Percentiles rank a stretch among this genome's conserved stretches.
Conservation (phyloP, 73 alveolate genomes). For the Blepharisma japonicum region DNA sequence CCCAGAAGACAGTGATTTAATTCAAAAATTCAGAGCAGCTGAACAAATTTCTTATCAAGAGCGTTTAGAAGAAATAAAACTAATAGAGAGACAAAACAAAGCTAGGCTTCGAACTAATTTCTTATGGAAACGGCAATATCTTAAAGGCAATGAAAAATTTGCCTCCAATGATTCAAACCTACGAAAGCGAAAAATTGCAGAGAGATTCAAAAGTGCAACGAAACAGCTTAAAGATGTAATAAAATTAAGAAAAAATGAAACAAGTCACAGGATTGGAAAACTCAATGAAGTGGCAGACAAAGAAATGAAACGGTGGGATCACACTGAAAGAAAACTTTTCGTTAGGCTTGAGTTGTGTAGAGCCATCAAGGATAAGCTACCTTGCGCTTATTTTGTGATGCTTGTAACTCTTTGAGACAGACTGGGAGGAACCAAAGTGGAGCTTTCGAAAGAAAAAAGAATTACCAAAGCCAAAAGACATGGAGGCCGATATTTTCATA, state of each 20-base stretch:
- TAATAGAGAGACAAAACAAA: neutral
- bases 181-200: neutral
- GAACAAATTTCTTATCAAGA: neutral
- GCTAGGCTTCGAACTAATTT: neutral
- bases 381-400: constrained; percentile 47
- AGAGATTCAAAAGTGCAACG: constrained; percentile 4
- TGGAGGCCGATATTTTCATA: constrained; percentile 43
- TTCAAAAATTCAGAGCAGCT: neutral
- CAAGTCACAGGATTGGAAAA: neutral
- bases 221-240: neutral
- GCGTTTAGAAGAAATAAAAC: constrained; percentile 3
- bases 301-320: constrained; percentile 38
- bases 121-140: neutral
- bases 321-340: constrained; percentile 39
- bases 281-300: constrained; percentile 34
- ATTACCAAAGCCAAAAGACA: constrained; percentile 35
- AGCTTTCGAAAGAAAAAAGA: constrained; percentile 33
- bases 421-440: constrained; percentile 46
- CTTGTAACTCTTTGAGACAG: constrained; percentile 50
- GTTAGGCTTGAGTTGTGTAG: constrained; percentile 38
- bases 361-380: constrained; percentile 57
- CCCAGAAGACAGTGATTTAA: neutral
- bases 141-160: neutral
- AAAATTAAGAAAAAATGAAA: neutral
- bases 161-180: neutral